These are phyloP conservation scores for Beta corolliflora DNA, from an alignment of 179 eudicot genomes.

Conservation along the genomic window DNA sequence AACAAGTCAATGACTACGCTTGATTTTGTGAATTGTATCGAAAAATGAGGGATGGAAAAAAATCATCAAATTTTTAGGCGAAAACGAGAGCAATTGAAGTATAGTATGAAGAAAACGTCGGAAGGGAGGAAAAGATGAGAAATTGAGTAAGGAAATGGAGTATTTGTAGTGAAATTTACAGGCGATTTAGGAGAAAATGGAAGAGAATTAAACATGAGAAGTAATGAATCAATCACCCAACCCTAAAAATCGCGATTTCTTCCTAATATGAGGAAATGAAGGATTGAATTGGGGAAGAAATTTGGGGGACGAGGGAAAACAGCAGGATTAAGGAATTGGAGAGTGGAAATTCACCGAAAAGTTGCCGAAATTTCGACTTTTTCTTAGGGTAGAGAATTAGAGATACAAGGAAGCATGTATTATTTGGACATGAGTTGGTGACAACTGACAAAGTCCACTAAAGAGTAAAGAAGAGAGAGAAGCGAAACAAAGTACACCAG, in stretches of 20 bases:
- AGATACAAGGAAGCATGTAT: constrained; percentile 15
- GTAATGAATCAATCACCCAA: constrained; percentile 21
- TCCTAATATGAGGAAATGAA: neutral
- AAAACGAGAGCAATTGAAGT: constrained; percentile 55
- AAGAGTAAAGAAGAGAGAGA: neutral
- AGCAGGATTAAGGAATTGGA: constrained; percentile 1
- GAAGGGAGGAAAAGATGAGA: constrained; percentile 46
- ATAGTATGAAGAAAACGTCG: constrained; percentile 45
- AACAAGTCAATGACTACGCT: neutral
- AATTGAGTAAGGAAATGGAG: constrained; percentile 51
- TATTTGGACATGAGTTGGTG: constrained; percentile 28
- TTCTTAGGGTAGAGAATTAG: neutral
- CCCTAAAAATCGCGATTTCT: constrained; percentile 1
- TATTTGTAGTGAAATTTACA: constrained; percentile 34
- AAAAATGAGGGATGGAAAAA: neutral
- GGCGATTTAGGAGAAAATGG: constrained; percentile 21
- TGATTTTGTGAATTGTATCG: neutral
- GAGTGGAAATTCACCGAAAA: constrained; percentile 8
- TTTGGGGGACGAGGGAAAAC: neutral
- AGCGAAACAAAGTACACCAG: too few species aligned
- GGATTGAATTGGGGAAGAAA: neutral
- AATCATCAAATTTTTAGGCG: constrained; percentile 55
- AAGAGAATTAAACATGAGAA: constrained; percentile 59
- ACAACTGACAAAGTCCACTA: constrained; percentile 41
- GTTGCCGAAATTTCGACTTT: constrained; percentile 13